Base-by-base conservation (phyloP, 2,329 filamentous ascomycete genomes). In the Trichoderma breve region DNA sequence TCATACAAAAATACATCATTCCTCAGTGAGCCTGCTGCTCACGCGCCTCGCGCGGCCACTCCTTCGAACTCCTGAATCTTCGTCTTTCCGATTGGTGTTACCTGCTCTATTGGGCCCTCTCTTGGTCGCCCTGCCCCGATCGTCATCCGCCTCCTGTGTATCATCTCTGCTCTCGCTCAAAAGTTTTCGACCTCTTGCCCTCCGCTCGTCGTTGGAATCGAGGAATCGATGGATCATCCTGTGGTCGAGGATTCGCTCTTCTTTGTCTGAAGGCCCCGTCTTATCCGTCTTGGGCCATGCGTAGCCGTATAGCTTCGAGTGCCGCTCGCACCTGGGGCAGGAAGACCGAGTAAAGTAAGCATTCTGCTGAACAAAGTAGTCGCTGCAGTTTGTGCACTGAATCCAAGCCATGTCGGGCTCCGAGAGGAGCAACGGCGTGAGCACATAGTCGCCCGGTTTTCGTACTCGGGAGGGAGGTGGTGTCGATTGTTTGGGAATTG, bases 281-380 rank as follows among this genome's bases (percentile, higher is more conserved):
- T 87, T 92, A 73, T 97, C 92, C 0, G 96, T 98, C 84, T 99
- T 98, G 6, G 96, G 96, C 96, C 96, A 99, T 71, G 92, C 86
- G 78, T 93, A 98, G 0, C 97, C 97, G 79, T 98, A 99, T 0
- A 99, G 84, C 83, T 97, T 98, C 18, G 93, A 97, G 79, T 99
- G 96, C 0, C 96, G 89, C 83, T 99, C 96, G 81, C 96, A 99
- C 7, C 96, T 90, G 4, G 94, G 95, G 80, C 96, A 99, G 18
- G 93, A 92, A 63, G 92, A 90, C 67, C 92, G 90, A 1, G 95
- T 98, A 75, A 91, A 91, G 80, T 97, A 98, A 0, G 93, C 94
- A 74, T 98, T 92, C 53, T 90, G 87, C 80, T 98, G 95, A 6
- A 98, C 92, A 79, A 98, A 99, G 73, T 91, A 89, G 1, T 87